These are phyloP conservation scores for Vanrija pseudolonga DNA, from an alignment of 1,284 basidiomycete genomes.

Conservation along the genomic window DNA sequence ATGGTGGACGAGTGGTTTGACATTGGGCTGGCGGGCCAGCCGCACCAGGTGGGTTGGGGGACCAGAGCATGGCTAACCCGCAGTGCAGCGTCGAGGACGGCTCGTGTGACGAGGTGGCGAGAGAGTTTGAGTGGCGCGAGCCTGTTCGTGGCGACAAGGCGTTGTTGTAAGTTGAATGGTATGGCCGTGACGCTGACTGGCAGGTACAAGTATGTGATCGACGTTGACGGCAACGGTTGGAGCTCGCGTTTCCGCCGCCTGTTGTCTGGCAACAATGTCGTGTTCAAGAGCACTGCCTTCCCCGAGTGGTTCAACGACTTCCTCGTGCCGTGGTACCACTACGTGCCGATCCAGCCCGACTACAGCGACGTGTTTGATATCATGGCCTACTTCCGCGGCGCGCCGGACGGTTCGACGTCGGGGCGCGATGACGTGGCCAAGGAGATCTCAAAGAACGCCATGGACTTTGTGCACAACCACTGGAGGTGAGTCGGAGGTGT, in stretches of 20 bases:
- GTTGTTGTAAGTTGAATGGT: constrained; percentile 18
- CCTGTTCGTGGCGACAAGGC: constrained; percentile 27
- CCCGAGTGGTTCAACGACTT: constrained; percentile 36
- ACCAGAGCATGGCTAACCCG: constrained; percentile 10
- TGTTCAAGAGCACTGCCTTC: constrained; percentile 42
- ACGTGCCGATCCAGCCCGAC: constrained; percentile 44
- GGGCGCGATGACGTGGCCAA: constrained; percentile 47
- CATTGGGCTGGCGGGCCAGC: constrained; percentile 34
- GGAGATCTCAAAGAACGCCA: constrained; percentile 47
- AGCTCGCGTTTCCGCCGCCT: constrained; percentile 45
- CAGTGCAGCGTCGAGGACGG: constrained; percentile 48
- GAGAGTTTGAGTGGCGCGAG: constrained; percentile 40
- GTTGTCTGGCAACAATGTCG: constrained; percentile 36
- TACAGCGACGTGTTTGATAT: constrained; percentile 50
- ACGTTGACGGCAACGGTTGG: constrained; percentile 53
- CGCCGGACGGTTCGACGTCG: constrained; percentile 43
- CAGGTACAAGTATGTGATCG: constrained; percentile 49
- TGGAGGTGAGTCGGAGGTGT: constrained; percentile 33
- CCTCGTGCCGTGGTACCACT: constrained; percentile 48
- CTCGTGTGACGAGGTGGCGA: constrained; percentile 41
- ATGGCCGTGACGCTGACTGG: constrained; percentile 6
- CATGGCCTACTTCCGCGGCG: constrained; percentile 51
- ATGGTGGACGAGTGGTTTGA: constrained; percentile 37
- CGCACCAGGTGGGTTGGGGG: constrained; percentile 9
- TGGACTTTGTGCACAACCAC: constrained; percentile 40